These are phyloP conservation scores for Diaporthe aspalathi DNA, from an alignment of 2,329 filamentous ascomycete species.

Conservation along the genomic window DNA sequence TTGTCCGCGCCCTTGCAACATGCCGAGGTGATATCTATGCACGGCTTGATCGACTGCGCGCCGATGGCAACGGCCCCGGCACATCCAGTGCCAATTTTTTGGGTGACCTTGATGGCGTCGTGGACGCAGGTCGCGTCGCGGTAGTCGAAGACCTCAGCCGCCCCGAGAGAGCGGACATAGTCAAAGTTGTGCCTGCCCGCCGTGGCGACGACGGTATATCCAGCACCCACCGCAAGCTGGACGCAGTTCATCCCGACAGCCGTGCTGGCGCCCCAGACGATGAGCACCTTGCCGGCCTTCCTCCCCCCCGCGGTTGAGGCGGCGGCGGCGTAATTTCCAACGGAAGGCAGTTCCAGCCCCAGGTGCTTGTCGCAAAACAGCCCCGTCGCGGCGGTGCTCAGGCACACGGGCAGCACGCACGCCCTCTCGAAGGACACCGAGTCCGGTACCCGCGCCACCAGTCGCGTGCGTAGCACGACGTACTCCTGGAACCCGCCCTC, in stretches of 20 bases:
- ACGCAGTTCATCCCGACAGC: slow-evolving; percentile 59
- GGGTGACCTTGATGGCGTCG: slow-evolving; percentile 45
- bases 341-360: slow-evolving; percentile 37
- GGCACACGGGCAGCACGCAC: slow-evolving; percentile 45
- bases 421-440: slow-evolving; percentile 43
- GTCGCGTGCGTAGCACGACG: slow-evolving; percentile 30
- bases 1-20: slow-evolving; percentile 17
- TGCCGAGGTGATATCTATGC: slow-evolving; percentile 40
- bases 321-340: background rate
- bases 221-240: slow-evolving; percentile 57
- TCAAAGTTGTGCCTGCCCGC: slow-evolving; percentile 54
- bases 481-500: slow-evolving; percentile 47
- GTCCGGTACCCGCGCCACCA: slow-evolving; percentile 42
- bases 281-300: slow-evolving; percentile 34
- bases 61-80: slow-evolving; percentile 43
- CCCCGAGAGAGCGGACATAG: slow-evolving; percentile 54
- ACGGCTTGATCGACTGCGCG: slow-evolving; percentile 36
- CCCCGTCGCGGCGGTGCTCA: slow-evolving; percentile 45
- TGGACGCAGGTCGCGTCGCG: slow-evolving; percentile 44
- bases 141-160: slow-evolving; percentile 57
- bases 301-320: too few species aligned
- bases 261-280: slow-evolving; percentile 58
- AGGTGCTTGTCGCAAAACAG: slow-evolving; percentile 44
- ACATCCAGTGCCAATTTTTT: slow-evolving; percentile 36
- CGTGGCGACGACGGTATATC: slow-evolving; percentile 57